A percentile compares a stretch with the other conserved stretches of the same genome.
phyloP scores from a whole-genome alignment of 768 basidiomycete species.

The Agrocybe pediades region DNA sequence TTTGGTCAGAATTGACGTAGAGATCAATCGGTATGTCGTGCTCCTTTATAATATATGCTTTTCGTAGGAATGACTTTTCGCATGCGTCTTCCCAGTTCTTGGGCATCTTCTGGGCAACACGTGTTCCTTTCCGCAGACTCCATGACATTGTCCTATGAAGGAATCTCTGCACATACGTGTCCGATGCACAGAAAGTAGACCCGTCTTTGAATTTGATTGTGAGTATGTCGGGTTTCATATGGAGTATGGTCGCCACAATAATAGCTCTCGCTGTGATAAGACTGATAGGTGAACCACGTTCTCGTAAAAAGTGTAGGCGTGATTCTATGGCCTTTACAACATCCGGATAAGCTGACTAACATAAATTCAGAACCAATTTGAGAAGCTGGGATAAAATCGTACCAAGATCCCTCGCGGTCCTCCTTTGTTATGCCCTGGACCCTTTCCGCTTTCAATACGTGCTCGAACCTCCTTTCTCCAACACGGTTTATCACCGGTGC shows the following conservation, averaged over 20 bases:
- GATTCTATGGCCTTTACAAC: constrained; percentile 9
- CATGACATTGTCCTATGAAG: constrained; percentile 7
- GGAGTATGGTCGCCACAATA: constrained; percentile 11
- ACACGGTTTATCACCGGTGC: background rate
- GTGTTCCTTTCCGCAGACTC: constrained; percentile 20
- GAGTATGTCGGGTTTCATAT: constrained; percentile 6
- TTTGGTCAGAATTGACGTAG: constrained; percentile 38
- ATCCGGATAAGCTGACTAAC: constrained; percentile 5
- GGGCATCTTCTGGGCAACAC: constrained; percentile 37
- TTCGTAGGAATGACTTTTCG: constrained; percentile 16
- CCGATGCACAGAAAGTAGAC: constrained; percentile 2
- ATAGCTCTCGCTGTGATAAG: constrained; percentile 10
- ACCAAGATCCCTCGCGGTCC: constrained; percentile 12
- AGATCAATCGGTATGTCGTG: constrained; percentile 26
- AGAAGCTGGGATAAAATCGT: too few relatives aligned
- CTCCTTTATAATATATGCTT: constrained; percentile 26
- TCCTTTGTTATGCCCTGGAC: constrained; percentile 14
- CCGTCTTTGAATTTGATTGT: constrained; percentile 12
- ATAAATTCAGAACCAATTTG: too few relatives aligned
- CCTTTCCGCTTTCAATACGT: constrained; percentile 1
- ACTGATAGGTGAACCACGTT: background rate
- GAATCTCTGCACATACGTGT: constrained; percentile 9
- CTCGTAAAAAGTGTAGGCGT: constrained; percentile 1
- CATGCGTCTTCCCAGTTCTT: constrained; percentile 23
- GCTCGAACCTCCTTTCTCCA: background rate